Conservation (phyloP, 2,329 filamentous ascomycete genomes). For the Fusarium begoniae region DNA sequence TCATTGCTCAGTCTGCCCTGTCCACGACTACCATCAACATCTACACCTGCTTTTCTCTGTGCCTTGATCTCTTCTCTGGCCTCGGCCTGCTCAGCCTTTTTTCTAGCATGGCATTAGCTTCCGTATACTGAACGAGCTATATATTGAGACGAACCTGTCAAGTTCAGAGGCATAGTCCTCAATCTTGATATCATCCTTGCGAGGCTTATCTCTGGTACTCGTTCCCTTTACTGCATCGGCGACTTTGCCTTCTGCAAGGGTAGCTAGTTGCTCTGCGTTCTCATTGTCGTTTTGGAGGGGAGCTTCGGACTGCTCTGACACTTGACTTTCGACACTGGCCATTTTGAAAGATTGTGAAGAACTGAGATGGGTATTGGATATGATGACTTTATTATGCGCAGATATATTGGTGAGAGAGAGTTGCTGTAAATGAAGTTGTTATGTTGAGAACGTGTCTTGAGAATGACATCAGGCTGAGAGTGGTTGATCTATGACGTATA, state of each 20-base stretch:
- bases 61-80: constrained; percentile 31
- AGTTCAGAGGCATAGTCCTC: constrained; percentile 33
- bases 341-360: not conserved
- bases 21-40: constrained; percentile 31
- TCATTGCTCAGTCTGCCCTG: constrained; percentile 26
- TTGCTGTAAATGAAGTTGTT: not conserved
- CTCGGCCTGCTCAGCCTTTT: constrained; percentile 33
- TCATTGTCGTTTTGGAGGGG: constrained; percentile 34
- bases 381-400: not conserved
- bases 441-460: not conserved
- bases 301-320: constrained; percentile 5
- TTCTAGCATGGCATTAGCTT: constrained; percentile 17
- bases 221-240: constrained; percentile 30
- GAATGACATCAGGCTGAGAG: constrained; percentile 23
- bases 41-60: constrained; percentile 27
- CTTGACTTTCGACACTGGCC: constrained; percentile 13
- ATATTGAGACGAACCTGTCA: constrained; percentile 16
- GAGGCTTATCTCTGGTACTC: constrained; percentile 25
- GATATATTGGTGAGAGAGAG: not conserved
- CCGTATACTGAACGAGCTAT: too few species aligned
- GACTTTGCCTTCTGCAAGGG: constrained; percentile 35
- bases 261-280: constrained; percentile 33
- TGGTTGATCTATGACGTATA: constrained; percentile 26
- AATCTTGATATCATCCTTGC: constrained; percentile 28
- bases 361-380: not conserved